Base-by-base conservation (phyloP, 208 protist species). In the Angomonas ambiguus region DNA sequence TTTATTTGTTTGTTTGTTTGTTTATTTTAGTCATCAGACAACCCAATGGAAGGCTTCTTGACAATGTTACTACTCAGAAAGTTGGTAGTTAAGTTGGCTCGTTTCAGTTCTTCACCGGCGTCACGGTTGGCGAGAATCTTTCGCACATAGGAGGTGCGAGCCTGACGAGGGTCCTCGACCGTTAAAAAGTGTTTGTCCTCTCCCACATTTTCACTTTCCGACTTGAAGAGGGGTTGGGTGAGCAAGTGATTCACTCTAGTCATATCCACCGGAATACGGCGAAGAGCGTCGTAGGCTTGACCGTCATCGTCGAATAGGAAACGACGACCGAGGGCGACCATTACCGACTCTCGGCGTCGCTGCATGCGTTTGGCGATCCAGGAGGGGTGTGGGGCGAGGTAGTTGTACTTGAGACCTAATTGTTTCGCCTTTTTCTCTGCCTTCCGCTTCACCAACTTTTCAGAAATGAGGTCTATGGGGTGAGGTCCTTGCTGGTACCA, bases 401-500 rank as follows among this genome's bases (percentile, higher is more conserved):
- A 95, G 67, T 95, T 95, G 76, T 95, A 95, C 45, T 75, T 69
- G 18, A 95, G 71, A 18, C 82, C 82, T 10, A 91, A 66, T 55
- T 83, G 90, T 55, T 85, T 93, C 10, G 64, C 90, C 65, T 85
- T 85, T 70, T 95, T 95, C 35, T 81, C 74, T 2, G 90, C 90
- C 62, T 95, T 95, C 33, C 78, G 60, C 18, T 68, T 61, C 18
- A 95, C 85, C 16, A 95, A 81, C 53, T 88, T 89, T 58, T 95
- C 86, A 3, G 87, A 71, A 63, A 95, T 91, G 55, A 93, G 60
- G 65, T 95, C 90, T 67, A 95, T 84, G 1, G 90, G 90, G 64
- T 86, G 76, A 10, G 90, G 90, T 0, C 87, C 90, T 64, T 95
- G 90, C 74, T 95, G 90, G 51, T 95, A 95, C 87, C 90, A 95